These are phyloP conservation scores for Metschnikowia picachoensis DNA, from an alignment of 805 yeast genomes.

Conservation along the genomic window DNA sequence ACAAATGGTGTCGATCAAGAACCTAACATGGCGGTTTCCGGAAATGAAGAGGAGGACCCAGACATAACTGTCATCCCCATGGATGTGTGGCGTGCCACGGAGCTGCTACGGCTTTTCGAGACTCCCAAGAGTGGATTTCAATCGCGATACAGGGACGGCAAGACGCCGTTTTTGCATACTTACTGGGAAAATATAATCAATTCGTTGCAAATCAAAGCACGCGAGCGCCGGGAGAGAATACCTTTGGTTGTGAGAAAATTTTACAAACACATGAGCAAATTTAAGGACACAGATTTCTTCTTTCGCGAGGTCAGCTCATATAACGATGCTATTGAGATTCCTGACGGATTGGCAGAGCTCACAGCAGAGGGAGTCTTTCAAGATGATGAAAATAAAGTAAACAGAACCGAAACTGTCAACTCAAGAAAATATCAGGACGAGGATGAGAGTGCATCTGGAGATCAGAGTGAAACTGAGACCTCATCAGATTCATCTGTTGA, in stretches of 20 bases:
- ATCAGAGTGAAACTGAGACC: background rate
- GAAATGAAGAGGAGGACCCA: background rate
- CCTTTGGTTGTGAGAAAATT: background rate
- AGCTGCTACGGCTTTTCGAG: conserved; percentile 13
- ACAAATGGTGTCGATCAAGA: background rate
- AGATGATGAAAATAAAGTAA: too few relatives aligned
- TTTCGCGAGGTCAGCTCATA: background rate
- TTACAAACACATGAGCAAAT: background rate
- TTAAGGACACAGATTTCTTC: conserved; percentile 1
- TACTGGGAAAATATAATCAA: conserved; percentile 10
- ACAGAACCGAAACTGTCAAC: too few relatives aligned
- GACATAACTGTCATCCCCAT: background rate
- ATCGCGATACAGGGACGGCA: conserved; percentile 11
- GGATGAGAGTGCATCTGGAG: too few relatives aligned
- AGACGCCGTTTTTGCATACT: conserved; percentile 7
- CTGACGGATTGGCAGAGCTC: background rate
- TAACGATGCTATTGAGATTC: background rate
- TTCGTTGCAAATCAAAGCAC: conserved; percentile 1
- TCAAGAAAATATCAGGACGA: too few relatives aligned
- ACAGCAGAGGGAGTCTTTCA: background rate
- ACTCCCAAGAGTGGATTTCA: conserved; percentile 12
- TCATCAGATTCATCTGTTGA: background rate
- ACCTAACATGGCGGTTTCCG: background rate
- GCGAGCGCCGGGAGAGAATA: background rate
- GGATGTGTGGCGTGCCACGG: conserved; percentile 15